Percentiles rank a stretch among this genome's conserved stretches.
These are phyloP conservation scores for Calcarisporium arbuscula DNA, from an alignment of 2,329 filamentous ascomycete genomes.

Conservation along the genomic window DNA sequence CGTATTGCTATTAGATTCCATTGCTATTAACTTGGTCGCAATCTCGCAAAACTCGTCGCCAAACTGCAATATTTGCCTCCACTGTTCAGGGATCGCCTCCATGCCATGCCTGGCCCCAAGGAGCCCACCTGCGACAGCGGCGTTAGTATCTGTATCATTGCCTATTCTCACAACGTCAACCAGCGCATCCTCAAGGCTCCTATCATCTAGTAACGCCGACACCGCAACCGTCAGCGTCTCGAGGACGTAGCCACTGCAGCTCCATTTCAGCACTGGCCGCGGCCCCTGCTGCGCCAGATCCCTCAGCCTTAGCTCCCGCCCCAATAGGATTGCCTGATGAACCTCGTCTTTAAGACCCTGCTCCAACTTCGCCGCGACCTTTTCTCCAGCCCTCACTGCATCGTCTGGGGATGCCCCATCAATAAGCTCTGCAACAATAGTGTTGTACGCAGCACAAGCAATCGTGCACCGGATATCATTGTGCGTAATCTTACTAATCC, in stretches of 20 bases:
- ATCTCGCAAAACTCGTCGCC: constrained; percentile 26
- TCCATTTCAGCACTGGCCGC: constrained; percentile 17
- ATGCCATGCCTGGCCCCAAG: constrained; percentile 38
- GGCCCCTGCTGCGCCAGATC: constrained; percentile 27
- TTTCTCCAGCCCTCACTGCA: constrained; percentile 23
- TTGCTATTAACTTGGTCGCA: constrained; percentile 1
- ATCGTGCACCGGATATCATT: constrained; percentile 27
- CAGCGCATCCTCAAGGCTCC: constrained; percentile 35
- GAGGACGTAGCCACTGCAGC: constrained; percentile 34
- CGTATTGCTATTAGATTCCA: too few relatives aligned
- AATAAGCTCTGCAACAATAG: constrained; percentile 27
- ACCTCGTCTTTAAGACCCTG: constrained; percentile 11
- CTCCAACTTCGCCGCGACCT: constrained; percentile 17
- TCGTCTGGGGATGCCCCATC: constrained; percentile 13
- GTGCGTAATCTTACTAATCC: constrained; percentile 34
- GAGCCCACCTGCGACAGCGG: constrained; percentile 37
- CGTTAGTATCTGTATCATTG: constrained; percentile 40
- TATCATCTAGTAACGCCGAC: constrained; percentile 33
- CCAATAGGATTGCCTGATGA: constrained; percentile 20
- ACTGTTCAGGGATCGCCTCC: constrained; percentile 31
- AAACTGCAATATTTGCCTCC: constrained; percentile 34
- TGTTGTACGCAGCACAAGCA: constrained; percentile 34
- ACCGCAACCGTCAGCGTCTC: constrained; percentile 34
- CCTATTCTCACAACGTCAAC: constrained; percentile 40
- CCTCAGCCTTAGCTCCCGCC: constrained; percentile 16